Percentiles rank a stretch among this genome's conserved stretches.
Evolutionary conservation across 805 yeast genomes (phyloP).

Genomic region (Hanseniaspora meyeri): DNA sequence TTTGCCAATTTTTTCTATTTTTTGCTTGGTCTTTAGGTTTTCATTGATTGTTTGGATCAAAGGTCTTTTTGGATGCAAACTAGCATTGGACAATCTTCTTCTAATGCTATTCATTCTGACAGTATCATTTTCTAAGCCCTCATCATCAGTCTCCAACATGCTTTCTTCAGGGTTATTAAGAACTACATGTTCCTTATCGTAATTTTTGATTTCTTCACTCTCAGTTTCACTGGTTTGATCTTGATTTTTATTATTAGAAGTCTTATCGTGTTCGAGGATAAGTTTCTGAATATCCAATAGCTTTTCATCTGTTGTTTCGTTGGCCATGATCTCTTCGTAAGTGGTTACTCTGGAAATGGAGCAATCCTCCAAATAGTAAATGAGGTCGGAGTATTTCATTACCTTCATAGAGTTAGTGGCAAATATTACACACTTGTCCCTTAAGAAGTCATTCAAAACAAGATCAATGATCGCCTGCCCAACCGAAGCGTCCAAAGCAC

Average conservation of each 20-base stretch:
- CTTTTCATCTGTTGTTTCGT: constrained; percentile 13
- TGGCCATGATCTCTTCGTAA: constrained; percentile 37
- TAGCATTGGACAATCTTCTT: constrained; percentile 54
- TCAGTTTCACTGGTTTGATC: not conserved
- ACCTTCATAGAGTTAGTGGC: constrained; percentile 50
- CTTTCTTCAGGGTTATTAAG: not conserved
- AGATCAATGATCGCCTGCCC: constrained; percentile 41
- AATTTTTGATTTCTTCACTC: constrained; percentile 15
- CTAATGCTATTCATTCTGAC: constrained; percentile 9
- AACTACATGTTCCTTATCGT: not conserved
- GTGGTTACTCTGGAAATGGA: constrained; percentile 47
- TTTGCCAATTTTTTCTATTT: constrained; percentile 38
- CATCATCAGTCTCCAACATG: not conserved
- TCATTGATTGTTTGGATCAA: constrained; percentile 22
- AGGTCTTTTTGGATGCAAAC: constrained; percentile 36
- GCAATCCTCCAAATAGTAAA: constrained; percentile 45
- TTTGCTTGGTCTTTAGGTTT: constrained; percentile 33
- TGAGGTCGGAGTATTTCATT: constrained; percentile 45
- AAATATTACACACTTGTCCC: constrained; percentile 41
- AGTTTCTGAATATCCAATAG: constrained; percentile 28
- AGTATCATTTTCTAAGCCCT: not conserved
- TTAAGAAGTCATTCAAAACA: constrained; percentile 40
- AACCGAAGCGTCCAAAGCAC: constrained; percentile 68
- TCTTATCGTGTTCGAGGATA: constrained; percentile 24
- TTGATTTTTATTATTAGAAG: constrained; percentile 21